phyloP scores from a whole-genome alignment of 306 rosid species.

The Spatholobus suberectus region DNA sequence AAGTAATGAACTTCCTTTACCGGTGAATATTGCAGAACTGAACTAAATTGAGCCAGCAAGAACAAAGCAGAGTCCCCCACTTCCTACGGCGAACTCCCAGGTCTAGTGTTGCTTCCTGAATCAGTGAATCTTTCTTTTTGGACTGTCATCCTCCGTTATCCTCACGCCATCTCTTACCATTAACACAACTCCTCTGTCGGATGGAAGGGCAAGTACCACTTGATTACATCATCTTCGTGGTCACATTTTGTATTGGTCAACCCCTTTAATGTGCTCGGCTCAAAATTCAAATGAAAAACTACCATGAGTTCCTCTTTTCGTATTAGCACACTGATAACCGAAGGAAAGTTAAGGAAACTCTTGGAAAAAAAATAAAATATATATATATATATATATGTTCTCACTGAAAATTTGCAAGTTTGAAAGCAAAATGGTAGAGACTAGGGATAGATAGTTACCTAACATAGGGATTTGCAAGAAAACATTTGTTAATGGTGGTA shows the following conservation, averaged over 20 bases:
- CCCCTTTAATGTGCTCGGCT: neutral
- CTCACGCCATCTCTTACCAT: conserved; percentile 54
- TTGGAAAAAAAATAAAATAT: too few relatives aligned
- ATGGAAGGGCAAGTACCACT: neutral
- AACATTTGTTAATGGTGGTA: neutral
- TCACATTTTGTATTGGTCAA: conserved; percentile 35
- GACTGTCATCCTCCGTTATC: conserved; percentile 36
- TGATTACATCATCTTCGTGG: conserved; percentile 28
- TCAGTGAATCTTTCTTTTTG: neutral
- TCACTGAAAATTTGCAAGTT: too few relatives aligned
- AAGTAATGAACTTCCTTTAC: neutral
- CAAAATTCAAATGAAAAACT: too few relatives aligned
- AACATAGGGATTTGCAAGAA: too few relatives aligned
- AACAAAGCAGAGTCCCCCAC: conserved; percentile 55
- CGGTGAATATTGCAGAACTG: neutral
- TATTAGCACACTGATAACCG: too few relatives aligned
- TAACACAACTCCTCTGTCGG: neutral
- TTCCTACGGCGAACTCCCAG: conserved; percentile 37
- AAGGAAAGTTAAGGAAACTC: too few relatives aligned
- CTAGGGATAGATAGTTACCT: too few relatives aligned
- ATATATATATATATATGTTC: too few relatives aligned
- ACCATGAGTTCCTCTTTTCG: too few relatives aligned
- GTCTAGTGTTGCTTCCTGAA: neutral
- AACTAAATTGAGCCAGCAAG: neutral
- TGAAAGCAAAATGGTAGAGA: too few relatives aligned